Evolutionary conservation across 371 early-diverging fungal species (phyloP).

Genomic region (Mucor piriformis): DNA sequence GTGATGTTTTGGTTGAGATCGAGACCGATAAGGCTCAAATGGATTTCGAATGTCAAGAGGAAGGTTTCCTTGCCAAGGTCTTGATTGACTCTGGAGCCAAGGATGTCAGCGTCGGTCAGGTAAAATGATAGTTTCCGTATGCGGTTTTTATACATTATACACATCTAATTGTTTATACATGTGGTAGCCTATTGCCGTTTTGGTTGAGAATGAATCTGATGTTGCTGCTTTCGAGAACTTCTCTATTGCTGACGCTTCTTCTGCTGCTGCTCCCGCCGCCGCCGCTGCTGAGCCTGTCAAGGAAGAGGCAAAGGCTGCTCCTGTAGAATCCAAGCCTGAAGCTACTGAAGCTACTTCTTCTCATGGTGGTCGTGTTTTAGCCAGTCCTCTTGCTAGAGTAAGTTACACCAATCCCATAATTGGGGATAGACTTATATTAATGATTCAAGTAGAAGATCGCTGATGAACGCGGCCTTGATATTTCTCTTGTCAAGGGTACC

Average conservation of each 20-base stretch:
- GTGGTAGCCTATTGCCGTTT: slow-evolving; percentile 85
- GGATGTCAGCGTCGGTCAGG: slow-evolving; percentile 80
- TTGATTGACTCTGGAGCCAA: slow-evolving; percentile 84
- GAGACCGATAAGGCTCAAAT: slow-evolving; percentile 99
- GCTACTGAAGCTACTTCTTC: slow-evolving; percentile 25
- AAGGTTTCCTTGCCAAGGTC: slow-evolving; percentile 95
- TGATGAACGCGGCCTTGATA: slow-evolving; percentile 76
- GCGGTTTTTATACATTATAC: too few species aligned
- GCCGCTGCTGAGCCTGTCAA: slow-evolving; percentile 26
- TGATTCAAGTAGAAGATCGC: slow-evolving; percentile 71
- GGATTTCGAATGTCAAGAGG: slow-evolving; percentile 99
- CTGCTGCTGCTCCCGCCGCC: slow-evolving; percentile 45
- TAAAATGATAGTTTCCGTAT: slow-evolving; percentile 19
- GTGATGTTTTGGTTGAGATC: slow-evolving; percentile 96
- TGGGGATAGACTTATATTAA: background rate
- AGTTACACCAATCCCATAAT: slow-evolving; percentile 11
- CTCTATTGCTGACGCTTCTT: slow-evolving; percentile 35
- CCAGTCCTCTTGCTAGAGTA: slow-evolving; percentile 85
- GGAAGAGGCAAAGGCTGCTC: slow-evolving; percentile 16
- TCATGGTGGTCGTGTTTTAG: slow-evolving; percentile 41
- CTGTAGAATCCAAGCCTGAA: slow-evolving; percentile 7
- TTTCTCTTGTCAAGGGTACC: slow-evolving; percentile 81
- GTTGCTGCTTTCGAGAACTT: slow-evolving; percentile 87
- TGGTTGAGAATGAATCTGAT: slow-evolving; percentile 90
- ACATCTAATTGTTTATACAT: too few species aligned